Base-by-base conservation (phyloP, 2,329 filamentous ascomycete genomes). In the Fusarium globosum region DNA sequence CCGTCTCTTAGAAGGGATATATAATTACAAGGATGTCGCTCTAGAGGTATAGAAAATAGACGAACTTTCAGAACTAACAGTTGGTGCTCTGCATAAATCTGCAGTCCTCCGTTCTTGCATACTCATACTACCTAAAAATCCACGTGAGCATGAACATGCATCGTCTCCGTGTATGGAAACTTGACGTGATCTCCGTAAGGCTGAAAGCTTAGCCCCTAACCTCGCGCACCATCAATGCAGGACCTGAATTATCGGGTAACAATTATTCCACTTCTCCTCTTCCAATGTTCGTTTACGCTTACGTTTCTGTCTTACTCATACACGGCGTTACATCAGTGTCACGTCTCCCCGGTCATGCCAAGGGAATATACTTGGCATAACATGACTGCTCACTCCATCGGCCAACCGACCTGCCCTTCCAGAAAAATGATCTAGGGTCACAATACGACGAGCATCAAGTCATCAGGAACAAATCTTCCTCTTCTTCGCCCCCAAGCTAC, bases 41-140 rank as follows among this genome's bases (percentile, higher is more conserved):
- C n/a, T 35, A 8, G 12, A 8, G 14, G 30, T 0, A 36, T 11
- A 20, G 8, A 1, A 15, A 23, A 26, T 20, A 2, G 9, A 10
- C 11, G 13, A n/a, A 12, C 21, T 0, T 3, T 2, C 3, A n/a
- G 4, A 18, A 6, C 7, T 2, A 16, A 14, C 3, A 13, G 0
- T 23, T 2, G 6, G 4, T 7, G 1, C 21, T 33, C 21, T 3
- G 5, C 9, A 11, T 4, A 21, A 46, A 7, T 20, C 13, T 28
- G 7, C 4, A 28, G 13, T 28, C 7, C 7, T 20, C 18, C 16
- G 6, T 41, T 41, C 16, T 10, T 10, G 20, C 16, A 38, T 21
- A 8, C 13, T 43, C 15, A 43, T 23, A 43, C 15, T 20, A 28
- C 5, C 7, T 26, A 21, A 3, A 18, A n/a, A 11, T 30, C 16